A percentile compares a stretch with the other conserved stretches of the same genome.
phyloP scores from a whole-genome alignment of 208 protist genomes.

The Leishmania lainsoni region DNA sequence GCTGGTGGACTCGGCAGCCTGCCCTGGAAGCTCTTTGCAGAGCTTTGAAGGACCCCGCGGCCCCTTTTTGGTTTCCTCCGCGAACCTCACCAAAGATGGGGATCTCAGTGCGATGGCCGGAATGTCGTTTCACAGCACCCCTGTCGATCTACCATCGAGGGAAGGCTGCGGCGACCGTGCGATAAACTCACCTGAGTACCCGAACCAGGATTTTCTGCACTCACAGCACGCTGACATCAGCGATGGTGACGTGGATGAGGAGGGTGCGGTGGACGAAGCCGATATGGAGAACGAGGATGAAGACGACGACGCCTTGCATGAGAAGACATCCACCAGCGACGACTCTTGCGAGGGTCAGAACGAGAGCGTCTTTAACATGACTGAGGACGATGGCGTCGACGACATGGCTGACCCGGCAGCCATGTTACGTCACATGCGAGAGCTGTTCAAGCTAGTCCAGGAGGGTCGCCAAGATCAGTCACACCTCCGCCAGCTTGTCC shows the following conservation, averaged over 20 bases:
- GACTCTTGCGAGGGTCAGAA: constrained; percentile 45
- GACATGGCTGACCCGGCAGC: constrained; percentile 31
- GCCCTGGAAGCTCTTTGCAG: constrained; percentile 13
- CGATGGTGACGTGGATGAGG: constrained; percentile 19
- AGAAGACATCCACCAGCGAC: constrained; percentile 24
- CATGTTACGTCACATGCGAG: constrained; percentile 32
- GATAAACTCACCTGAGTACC: background rate
- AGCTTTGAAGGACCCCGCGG: constrained; percentile 5
- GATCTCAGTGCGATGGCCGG: constrained; percentile 1
- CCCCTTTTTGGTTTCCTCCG: background rate
- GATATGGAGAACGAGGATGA: constrained; percentile 33
- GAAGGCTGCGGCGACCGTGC: constrained; percentile 13
- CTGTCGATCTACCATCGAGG: constrained; percentile 17
- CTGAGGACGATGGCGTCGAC: constrained; percentile 35
- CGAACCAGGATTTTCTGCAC: background rate
- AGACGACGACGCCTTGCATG: constrained; percentile 19
- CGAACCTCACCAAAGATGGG: constrained; percentile 6
- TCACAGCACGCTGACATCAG: constrained; percentile 1
- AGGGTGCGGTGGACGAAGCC: constrained; percentile 16
- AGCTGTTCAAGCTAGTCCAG: constrained; percentile 42
- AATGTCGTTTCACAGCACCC: constrained; percentile 27
- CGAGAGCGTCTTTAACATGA: constrained; percentile 47
- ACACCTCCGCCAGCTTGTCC: constrained; percentile 29
- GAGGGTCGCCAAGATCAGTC: constrained; percentile 41
- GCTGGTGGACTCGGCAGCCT: constrained; percentile 8